Conservation (phyloP, 495 filamentous ascomycete species). For the Pseudotulostoma volvatum region DNA sequence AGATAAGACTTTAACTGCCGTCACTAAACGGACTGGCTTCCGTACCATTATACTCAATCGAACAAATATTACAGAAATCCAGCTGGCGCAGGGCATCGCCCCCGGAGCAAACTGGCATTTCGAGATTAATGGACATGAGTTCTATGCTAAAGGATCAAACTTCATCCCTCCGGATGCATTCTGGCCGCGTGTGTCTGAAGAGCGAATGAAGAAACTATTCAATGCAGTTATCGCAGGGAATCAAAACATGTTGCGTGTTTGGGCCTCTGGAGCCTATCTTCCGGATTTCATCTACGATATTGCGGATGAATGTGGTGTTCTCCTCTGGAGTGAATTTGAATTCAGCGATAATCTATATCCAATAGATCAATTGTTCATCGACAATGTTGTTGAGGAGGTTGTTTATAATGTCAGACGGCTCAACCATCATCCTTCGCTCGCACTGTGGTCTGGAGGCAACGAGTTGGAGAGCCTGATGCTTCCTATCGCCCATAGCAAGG, state of each 20-base stretch:
- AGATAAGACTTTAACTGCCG: slow-evolving; percentile 22
- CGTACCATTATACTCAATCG: slow-evolving; percentile 53
- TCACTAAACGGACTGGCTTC: slow-evolving; percentile 45
- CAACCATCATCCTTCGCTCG: slow-evolving; percentile 53
- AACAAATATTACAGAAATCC: slow-evolving; percentile 38
- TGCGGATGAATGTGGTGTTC: slow-evolving; percentile 46
- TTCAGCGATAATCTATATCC: slow-evolving; percentile 52
- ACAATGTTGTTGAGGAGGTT: slow-evolving; percentile 41
- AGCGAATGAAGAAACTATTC: slow-evolving; percentile 37
- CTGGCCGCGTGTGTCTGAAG: slow-evolving; percentile 45
- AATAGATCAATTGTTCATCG: slow-evolving; percentile 36
- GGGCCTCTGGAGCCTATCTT: slow-evolving; percentile 46
- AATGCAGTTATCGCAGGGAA: slow-evolving; percentile 39
- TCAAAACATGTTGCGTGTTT: slow-evolving; percentile 57
- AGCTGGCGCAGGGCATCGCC: slow-evolving; percentile 40
- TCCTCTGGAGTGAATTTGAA: slow-evolving; percentile 54
- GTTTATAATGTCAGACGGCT: slow-evolving; percentile 45
- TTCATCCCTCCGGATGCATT: slow-evolving; percentile 52
- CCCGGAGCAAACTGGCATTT: slow-evolving; percentile 55
- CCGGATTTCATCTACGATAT: slow-evolving; percentile 55
- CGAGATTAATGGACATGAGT: slow-evolving; percentile 49
- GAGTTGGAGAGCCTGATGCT: slow-evolving; percentile 46
- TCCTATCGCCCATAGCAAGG: slow-evolving; percentile 21
- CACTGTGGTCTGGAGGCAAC: slow-evolving; percentile 51
- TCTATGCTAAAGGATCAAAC: slow-evolving; percentile 52